phyloP scores from a whole-genome alignment of 768 basidiomycete species.

The Tephrocybe sp. region DNA sequence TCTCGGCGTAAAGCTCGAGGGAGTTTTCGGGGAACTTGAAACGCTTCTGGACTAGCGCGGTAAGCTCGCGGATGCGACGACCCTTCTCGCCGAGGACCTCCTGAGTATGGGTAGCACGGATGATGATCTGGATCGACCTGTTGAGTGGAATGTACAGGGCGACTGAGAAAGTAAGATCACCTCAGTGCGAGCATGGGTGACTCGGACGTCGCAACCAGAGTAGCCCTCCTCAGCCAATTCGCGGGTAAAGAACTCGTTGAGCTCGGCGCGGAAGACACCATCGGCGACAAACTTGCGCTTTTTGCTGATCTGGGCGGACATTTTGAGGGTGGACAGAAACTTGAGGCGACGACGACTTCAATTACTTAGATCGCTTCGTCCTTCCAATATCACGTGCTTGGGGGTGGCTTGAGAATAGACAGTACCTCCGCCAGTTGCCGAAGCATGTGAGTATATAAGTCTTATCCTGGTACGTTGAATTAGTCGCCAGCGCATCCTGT shows the following conservation, averaged over 20 bases:
- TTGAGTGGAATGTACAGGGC: not conserved
- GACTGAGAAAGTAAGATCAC: slow-evolving; percentile 22
- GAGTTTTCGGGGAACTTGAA: slow-evolving; percentile 99
- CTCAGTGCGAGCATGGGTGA: slow-evolving; percentile 98
- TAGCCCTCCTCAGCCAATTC: slow-evolving; percentile 99
- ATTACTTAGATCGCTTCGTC: slow-evolving; percentile 2
- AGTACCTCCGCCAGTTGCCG: slow-evolving; percentile 27
- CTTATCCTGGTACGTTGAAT: not conserved
- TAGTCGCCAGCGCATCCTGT: not conserved
- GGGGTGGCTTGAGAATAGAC: slow-evolving; percentile 28
- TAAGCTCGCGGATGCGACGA: slow-evolving; percentile 98
- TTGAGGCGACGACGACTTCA: slow-evolving; percentile 11
- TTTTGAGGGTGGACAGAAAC: slow-evolving; percentile 36
- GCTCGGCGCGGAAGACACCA: slow-evolving; percentile 98
- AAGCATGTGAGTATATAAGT: slow-evolving; percentile 12
- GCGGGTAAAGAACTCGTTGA: slow-evolving; percentile 98
- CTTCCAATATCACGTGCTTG: slow-evolving; percentile 7
- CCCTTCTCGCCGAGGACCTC: slow-evolving; percentile 99
- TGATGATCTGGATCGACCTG: slow-evolving; percentile 75
- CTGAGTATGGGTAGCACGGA: slow-evolving; percentile 99
- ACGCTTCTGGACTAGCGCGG: slow-evolving; percentile 96
- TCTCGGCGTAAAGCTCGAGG: slow-evolving; percentile 98
- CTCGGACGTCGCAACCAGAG: slow-evolving; percentile 99
- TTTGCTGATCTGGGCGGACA: slow-evolving; percentile 92
- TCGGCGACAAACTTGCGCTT: slow-evolving; percentile 99